A percentile compares a stretch with the other conserved stretches of the same genome.
These are phyloP conservation scores for Rhodofomes roseus DNA, from an alignment of 1,284 basidiomycete genomes.

Conservation along the genomic window DNA sequence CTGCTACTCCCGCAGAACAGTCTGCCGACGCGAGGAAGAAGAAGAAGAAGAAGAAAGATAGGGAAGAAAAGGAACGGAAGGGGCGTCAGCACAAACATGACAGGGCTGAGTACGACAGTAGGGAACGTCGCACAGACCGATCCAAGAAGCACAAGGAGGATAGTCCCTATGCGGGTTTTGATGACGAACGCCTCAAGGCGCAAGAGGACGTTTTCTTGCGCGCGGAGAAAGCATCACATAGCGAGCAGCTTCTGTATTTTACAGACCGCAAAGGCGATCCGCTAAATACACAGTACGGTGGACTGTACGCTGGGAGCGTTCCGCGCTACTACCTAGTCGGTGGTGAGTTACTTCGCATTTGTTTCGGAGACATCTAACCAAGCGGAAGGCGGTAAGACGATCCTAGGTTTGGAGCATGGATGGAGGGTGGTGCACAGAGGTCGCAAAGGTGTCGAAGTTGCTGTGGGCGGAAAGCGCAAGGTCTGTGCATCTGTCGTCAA, in stretches of 20 bases:
- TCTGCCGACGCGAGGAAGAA: slow-evolving; percentile 20
- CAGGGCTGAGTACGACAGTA: slow-evolving; percentile 8
- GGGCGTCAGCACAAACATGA: slow-evolving; percentile 11
- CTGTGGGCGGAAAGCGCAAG: slow-evolving; percentile 43
- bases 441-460: slow-evolving; percentile 60
- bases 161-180: slow-evolving; percentile 9
- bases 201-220: slow-evolving; percentile 28
- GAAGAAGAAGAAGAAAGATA: slow-evolving; percentile 23
- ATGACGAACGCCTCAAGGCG: slow-evolving; percentile 37
- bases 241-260: slow-evolving; percentile 43
- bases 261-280: slow-evolving; percentile 68
- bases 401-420: slow-evolving; percentile 53
- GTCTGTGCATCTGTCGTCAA: slow-evolving; percentile 27
- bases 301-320: slow-evolving; percentile 58
- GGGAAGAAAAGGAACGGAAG: slow-evolving; percentile 8
- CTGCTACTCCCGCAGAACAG: slow-evolving; percentile 14
- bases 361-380: slow-evolving; percentile 43
- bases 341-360: slow-evolving; percentile 38
- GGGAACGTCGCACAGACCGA: slow-evolving; percentile 7
- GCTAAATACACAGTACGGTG: slow-evolving; percentile 69
- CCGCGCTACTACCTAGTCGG: slow-evolving; percentile 61
- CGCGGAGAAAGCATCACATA: neutral
- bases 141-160: slow-evolving; percentile 8
- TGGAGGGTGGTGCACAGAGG: slow-evolving; percentile 46
- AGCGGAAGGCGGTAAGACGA: slow-evolving; percentile 58